Evolutionary conservation across 1,284 basidiomycete species (phyloP), one percentile per base, ranked within the genome.

Genomic region (Ustilago lituana): DNA sequence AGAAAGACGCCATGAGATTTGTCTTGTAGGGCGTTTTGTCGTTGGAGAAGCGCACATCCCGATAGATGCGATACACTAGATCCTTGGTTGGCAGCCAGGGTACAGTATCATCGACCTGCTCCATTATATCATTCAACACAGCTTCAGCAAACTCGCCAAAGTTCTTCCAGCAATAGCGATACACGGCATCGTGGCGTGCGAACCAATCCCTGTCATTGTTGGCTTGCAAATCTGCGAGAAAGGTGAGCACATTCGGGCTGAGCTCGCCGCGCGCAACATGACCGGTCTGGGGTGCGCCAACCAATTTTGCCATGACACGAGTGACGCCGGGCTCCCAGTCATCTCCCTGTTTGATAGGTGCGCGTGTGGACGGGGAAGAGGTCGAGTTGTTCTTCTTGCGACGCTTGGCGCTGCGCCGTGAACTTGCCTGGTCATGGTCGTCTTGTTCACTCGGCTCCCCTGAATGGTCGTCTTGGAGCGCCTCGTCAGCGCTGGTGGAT

Each of bases 11-110:
- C 4, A 89, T 89, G 36, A 95, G 87, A 5, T 86, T 86, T 4
- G 84, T 87, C 84, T 96, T 95, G 84, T 96, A 96, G 0, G 94
- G 94, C 3, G 94, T 94, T 83, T 93, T 93, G 80, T 94, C 90
- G 61, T 93, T 92, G 77, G 91, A 91, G 82, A 95, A 95, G n/a
- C 93, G 88, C 14, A 94, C 83, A 89, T 92, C 74, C 11, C 84
- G 78, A 70, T 85, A 84, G 56, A 85, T 85, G 1, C 84, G 77
- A 56, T 92, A 89, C 23, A 91, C 88, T 20, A 93, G 86, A 74
- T 95, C 93, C 76, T 91, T 93, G 0, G 91, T 87, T 0, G 93
- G 93, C 7, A 95, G 84, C 23, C 87, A 88, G 0, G 93, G 93
- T 1, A 95, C 86, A 77, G 95, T 88, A 5, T 87, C 83, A 78